These are phyloP conservation scores for Leishmania amazonensis DNA, from an alignment of 208 protist species.

Conservation along the genomic window DNA sequence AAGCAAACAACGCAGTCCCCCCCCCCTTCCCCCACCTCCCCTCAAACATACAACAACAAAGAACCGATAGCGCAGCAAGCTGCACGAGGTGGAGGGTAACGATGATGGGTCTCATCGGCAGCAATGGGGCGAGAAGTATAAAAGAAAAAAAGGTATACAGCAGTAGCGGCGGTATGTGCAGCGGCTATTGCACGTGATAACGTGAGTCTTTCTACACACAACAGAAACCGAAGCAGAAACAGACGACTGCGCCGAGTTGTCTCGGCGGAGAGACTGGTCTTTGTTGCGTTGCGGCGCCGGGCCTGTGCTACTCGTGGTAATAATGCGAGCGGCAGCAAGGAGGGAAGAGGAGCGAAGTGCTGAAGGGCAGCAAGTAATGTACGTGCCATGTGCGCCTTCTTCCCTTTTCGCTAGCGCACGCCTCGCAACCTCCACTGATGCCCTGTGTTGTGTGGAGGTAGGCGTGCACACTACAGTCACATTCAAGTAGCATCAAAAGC, in stretches of 20 bases:
- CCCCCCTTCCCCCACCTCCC: too few relatives aligned
- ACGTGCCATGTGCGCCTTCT: not conserved
- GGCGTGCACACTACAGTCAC: not conserved
- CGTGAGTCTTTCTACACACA: not conserved
- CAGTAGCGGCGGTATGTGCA: not conserved
- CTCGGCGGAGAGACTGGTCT: not conserved
- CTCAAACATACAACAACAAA: not conserved
- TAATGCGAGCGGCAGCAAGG: not conserved
- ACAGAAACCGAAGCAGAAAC: not conserved
- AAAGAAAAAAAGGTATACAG: not conserved
- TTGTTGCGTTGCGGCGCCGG: not conserved
- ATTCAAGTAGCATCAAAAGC: not conserved
- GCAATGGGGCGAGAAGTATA: not conserved
- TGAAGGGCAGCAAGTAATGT: not conserved
- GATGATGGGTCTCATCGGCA: not conserved
- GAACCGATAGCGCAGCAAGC: not conserved
- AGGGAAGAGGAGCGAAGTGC: too few relatives aligned
- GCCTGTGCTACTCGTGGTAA: not conserved
- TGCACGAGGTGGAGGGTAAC: not conserved
- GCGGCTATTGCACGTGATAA: not conserved
- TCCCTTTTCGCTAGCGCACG: not conserved
- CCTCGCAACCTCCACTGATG: not conserved
- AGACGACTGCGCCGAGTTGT: not conserved
- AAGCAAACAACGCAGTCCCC: not conserved
- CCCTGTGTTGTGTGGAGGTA: not conserved